These are phyloP conservation scores for Citrus cavaleriei DNA, from an alignment of 345 rosid genomes.

Conservation along the genomic window DNA sequence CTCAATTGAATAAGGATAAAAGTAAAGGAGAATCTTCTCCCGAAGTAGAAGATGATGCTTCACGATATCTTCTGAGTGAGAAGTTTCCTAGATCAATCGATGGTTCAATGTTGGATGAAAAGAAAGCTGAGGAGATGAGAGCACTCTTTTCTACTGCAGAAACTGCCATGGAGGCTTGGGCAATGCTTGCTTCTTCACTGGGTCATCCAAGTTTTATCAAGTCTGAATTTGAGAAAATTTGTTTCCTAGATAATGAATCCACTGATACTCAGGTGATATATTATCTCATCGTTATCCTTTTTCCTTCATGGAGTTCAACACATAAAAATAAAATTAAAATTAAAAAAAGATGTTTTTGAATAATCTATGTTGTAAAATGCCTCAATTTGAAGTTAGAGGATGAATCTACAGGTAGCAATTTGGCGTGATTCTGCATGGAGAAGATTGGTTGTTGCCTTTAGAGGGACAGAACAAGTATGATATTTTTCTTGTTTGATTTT, in stretches of 20 bases:
- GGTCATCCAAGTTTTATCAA: slow-evolving; percentile 95
- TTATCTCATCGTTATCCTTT: slow-evolving; percentile 5
- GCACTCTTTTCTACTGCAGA: slow-evolving; percentile 79
- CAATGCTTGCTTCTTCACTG: slow-evolving; percentile 90
- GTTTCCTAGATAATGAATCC: slow-evolving; percentile 75
- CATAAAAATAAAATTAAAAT: background rate
- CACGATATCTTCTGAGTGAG: slow-evolving; percentile 25
- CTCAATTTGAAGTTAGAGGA: slow-evolving; percentile 19
- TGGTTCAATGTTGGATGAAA: slow-evolving; percentile 44
- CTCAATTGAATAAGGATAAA: slow-evolving; percentile 60
- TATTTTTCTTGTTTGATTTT: slow-evolving; percentile 14
- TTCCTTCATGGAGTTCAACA: background rate
- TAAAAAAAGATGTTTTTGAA: background rate
- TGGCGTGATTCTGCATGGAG: slow-evolving; percentile 87
- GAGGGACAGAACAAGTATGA: slow-evolving; percentile 96
- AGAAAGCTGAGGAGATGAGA: slow-evolving; percentile 86
- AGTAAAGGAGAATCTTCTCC: slow-evolving; percentile 15
- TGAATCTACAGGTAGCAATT: slow-evolving; percentile 68
- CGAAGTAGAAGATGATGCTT: slow-evolving; percentile 16
- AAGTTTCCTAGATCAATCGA: slow-evolving; percentile 38
- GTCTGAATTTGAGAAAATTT: slow-evolving; percentile 94
- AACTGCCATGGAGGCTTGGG: slow-evolving; percentile 99
- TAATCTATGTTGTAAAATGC: background rate
- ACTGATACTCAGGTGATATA: slow-evolving; percentile 84
- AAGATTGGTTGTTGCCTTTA: slow-evolving; percentile 84